A percentile compares a stretch with the other conserved stretches of the same genome.
Evolutionary conservation across 2,329 filamentous ascomycete genomes (phyloP).

Genomic region (Stemphylium lycopersici): DNA sequence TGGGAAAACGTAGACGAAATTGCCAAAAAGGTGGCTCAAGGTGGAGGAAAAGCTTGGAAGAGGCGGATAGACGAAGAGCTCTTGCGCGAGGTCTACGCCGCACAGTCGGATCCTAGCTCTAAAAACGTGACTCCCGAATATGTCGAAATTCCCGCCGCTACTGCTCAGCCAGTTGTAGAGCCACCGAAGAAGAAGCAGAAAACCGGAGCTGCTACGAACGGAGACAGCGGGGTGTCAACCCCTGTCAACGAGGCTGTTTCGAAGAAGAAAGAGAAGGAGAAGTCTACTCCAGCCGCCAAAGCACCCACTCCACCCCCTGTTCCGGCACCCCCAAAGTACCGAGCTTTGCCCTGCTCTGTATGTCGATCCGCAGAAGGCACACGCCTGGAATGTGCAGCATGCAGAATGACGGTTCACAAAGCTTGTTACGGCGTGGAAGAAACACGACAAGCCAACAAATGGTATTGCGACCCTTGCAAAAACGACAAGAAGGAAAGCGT

Average conservation of each 20-base stretch:
- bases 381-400: constrained; percentile 78
- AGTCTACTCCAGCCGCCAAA: constrained; percentile 55
- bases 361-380: constrained; percentile 72
- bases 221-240: constrained; percentile 56
- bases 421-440: constrained; percentile 89
- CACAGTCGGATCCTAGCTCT: constrained; percentile 38
- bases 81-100: constrained; percentile 66
- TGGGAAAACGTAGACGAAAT: constrained; percentile 95
- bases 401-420: constrained; percentile 87
- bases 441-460: constrained; percentile 71
- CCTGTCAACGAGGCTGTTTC: constrained; percentile 51
- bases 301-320: constrained; percentile 63
- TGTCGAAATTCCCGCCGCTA: constrained; percentile 29
- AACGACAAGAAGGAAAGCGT: constrained; percentile 93
- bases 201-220: constrained; percentile 49
- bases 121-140: constrained; percentile 37
- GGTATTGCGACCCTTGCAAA: constrained; percentile 93
- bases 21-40: constrained; percentile 80
- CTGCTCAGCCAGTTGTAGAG: constrained; percentile 49
- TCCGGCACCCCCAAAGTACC: constrained; percentile 80
- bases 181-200: constrained; percentile 68
- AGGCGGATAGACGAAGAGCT: constrained; percentile 91
- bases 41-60: constrained; percentile 83
- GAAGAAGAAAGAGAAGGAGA: constrained; percentile 47
- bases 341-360: constrained; percentile 80